Evolutionary conservation across 352 stramenopile genomes (phyloP).

Genomic region (Globisporangium polare): DNA sequence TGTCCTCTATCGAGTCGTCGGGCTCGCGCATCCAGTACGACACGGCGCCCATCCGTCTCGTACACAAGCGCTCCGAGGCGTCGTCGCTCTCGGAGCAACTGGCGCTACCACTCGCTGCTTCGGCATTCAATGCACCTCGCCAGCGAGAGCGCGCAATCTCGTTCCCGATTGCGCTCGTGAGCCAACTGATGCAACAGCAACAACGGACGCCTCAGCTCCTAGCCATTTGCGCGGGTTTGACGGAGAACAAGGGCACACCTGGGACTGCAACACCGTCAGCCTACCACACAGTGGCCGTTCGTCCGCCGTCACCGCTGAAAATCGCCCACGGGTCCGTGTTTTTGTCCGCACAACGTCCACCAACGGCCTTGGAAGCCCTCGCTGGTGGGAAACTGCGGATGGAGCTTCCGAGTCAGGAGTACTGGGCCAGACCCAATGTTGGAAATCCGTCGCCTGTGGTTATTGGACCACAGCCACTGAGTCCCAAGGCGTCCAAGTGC

Average conservation of each 20-base stretch:
- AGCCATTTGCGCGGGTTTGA: constrained; percentile 5
- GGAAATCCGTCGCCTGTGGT: neutral
- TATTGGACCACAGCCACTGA: constrained; percentile 2
- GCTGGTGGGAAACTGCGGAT: neutral
- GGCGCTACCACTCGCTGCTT: neutral
- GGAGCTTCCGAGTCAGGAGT: neutral
- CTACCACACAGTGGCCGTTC: constrained; percentile 22
- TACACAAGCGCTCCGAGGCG: constrained; percentile 14
- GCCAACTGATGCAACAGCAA: constrained; percentile 7
- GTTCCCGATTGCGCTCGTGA: constrained; percentile 22
- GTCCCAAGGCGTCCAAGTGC: constrained; percentile 12
- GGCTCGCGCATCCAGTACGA: constrained; percentile 10
- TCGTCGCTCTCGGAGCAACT: constrained; percentile 16
- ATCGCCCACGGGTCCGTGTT: constrained; percentile 32
- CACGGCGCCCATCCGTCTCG: constrained; percentile 11
- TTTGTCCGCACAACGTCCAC: constrained; percentile 14
- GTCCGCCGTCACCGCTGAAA: constrained; percentile 26
- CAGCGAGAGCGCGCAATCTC: constrained; percentile 26
- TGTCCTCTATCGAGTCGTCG: constrained; percentile 24
- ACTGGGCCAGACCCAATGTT: neutral
- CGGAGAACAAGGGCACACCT: constrained; percentile 9
- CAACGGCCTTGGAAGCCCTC: neutral
- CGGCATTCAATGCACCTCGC: constrained; percentile 3
- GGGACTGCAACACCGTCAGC: constrained; percentile 2
- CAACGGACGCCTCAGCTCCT: constrained; percentile 10